phyloP scores from a whole-genome alignment of 441 rosid species.

The Arabidopsis hybrid region DNA sequence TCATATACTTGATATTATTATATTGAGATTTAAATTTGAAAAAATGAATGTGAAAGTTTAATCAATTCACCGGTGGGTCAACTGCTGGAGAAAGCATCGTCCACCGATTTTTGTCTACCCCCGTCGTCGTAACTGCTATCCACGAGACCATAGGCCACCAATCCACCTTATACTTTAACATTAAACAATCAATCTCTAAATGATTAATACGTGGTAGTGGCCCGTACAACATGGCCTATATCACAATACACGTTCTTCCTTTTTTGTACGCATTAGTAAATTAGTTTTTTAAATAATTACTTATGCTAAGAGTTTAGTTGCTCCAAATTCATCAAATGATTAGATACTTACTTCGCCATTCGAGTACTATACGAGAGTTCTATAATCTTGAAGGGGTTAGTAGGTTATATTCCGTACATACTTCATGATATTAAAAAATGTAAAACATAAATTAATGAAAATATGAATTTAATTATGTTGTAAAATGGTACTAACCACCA shows the following conservation, averaged over 20 bases:
- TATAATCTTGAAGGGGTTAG: neutral
- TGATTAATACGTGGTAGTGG: conserved; percentile 41
- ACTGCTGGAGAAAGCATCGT: conserved; percentile 29
- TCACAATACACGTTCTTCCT: conserved; percentile 37
- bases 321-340: conserved; percentile 25
- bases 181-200: conserved; percentile 15
- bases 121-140: conserved; percentile 24
- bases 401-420: conserved; percentile 38
- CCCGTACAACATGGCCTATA: conserved; percentile 43
- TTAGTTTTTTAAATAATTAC: neutral
- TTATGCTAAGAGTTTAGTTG: neutral
- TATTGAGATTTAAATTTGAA: neutral
- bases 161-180: conserved; percentile 26
- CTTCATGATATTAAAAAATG: neutral
- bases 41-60: neutral
- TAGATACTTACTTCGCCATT: conserved; percentile 11
- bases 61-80: conserved; percentile 39
- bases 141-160: conserved; percentile 42
- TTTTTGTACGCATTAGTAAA: neutral
- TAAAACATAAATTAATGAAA: neutral
- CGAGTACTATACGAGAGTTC: neutral
- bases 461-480: conserved; percentile 10
- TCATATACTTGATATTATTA: neutral
- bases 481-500: conserved; percentile 43
- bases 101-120: conserved; percentile 33